phyloP scores from a whole-genome alignment of 23 red algal genomes.

The Gracilaria gracilis region DNA sequence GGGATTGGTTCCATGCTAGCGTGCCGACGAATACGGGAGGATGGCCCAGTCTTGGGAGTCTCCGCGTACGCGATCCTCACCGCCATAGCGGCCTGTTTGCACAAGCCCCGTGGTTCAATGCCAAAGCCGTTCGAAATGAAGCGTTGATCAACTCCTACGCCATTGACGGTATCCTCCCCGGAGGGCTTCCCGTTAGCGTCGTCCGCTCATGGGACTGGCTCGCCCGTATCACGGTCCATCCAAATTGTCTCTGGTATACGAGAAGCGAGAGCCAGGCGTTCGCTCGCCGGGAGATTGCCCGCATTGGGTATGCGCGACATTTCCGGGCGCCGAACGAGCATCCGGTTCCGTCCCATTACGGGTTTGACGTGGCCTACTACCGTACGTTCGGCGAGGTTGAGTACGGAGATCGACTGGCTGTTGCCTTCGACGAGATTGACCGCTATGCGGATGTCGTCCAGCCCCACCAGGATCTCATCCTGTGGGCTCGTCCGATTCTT shows the following conservation, averaged over 20 bases:
- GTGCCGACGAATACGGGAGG: neutral
- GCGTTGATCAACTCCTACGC: neutral
- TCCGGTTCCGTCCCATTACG: neutral
- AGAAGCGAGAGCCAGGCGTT: neutral
- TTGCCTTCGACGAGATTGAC: neutral
- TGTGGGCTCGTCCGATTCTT: neutral
- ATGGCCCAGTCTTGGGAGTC: neutral
- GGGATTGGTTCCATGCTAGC: neutral
- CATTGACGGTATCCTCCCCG: neutral
- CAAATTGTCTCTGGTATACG: neutral
- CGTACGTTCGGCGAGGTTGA: conserved; percentile 9
- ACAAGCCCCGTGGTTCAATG: neutral
- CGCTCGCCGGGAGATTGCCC: neutral
- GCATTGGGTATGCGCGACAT: neutral
- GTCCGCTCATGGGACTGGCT: conserved; percentile 9
- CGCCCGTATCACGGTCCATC: neutral
- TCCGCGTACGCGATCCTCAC: neutral
- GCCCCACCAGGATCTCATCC: neutral
- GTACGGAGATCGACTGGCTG: conserved; percentile 11
- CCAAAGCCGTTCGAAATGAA: neutral
- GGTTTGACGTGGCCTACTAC: conserved; percentile 4
- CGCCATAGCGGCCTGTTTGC: neutral
- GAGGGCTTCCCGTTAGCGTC: conserved; percentile 4
- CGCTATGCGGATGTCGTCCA: neutral
- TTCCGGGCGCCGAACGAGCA: conserved; percentile 6